phyloP scores from a whole-genome alignment of 2,329 filamentous ascomycete species.

The Xylaria sp. region DNA sequence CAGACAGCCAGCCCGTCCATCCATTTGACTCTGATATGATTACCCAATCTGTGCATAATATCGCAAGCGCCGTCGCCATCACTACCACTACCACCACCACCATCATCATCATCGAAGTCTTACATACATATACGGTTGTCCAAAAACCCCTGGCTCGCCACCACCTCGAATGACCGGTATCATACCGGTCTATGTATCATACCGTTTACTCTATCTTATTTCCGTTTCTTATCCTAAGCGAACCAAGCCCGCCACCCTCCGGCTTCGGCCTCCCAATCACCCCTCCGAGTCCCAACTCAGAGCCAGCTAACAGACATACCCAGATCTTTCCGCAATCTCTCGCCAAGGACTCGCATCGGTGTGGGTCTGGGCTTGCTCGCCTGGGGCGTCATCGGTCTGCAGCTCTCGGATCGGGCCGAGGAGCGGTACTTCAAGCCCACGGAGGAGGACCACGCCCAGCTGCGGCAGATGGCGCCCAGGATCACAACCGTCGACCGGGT shows the following conservation, averaged over 20 bases:
- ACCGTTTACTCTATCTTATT: conserved; percentile 3
- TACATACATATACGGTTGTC: conserved; percentile 9
- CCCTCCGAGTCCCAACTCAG: neutral
- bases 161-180: conserved; percentile 21
- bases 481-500: conserved; percentile 68
- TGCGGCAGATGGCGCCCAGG: conserved; percentile 71
- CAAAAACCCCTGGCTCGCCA: conserved; percentile 7
- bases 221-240: conserved; percentile 12
- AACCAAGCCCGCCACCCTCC: neutral
- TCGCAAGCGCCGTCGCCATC: neutral
- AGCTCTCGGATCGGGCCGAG: conserved; percentile 77
- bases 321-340: conserved; percentile 77
- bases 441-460: conserved; percentile 75
- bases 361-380: conserved; percentile 80
- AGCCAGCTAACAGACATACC: conserved; percentile 6
- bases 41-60: conserved; percentile 22
- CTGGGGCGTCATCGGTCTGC: conserved; percentile 80
- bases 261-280: neutral
- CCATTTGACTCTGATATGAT: conserved; percentile 19
- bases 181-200: conserved; percentile 7
- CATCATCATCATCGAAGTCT: neutral
- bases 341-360: conserved; percentile 74
- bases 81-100: neutral
- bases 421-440: conserved; percentile 77
- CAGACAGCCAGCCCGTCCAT: conserved; percentile 6